A percentile compares a stretch with the other conserved stretches of the same genome.
phyloP scores from a whole-genome alignment of 192 early-diverging fungal species.

The Linderina pennispora region DNA sequence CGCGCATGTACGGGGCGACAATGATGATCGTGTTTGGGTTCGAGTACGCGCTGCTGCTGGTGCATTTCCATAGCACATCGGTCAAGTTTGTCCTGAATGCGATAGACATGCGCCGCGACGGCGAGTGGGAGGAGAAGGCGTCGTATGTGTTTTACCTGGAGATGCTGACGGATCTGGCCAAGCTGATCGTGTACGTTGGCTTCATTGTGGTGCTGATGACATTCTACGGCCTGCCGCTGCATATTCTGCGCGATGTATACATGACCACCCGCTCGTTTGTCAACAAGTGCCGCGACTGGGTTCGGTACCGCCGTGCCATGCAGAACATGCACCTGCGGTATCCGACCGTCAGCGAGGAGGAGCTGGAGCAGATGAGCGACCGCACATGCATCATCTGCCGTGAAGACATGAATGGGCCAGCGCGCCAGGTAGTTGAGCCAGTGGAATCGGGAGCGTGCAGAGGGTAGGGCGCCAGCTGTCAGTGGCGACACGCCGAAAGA shows the following conservation, averaged over 20 bases:
- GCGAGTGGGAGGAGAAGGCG: conserved; percentile 90
- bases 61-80: conserved; percentile 63
- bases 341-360: conserved; percentile 81
- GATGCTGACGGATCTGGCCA: conserved; percentile 80
- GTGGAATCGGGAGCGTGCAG: conserved; percentile 26
- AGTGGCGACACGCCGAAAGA: conserved; percentile 77
- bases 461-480: conserved; percentile 10
- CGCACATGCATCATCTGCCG: conserved; percentile 95
- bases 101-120: conserved; percentile 65
- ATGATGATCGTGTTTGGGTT: conserved; percentile 99
- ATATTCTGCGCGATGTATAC: conserved; percentile 96
- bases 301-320: conserved; percentile 90
- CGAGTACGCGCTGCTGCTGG: conserved; percentile 89
- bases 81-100: conserved; percentile 85
- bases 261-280: conserved; percentile 88
- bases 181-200: conserved; percentile 77
- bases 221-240: conserved; percentile 85
- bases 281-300: conserved; percentile 79
- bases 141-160: conserved; percentile 91
- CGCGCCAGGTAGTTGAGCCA: conserved; percentile 15
- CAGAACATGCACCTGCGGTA: conserved; percentile 96
- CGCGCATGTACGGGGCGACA: conserved; percentile 60
- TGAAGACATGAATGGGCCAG: conserved; percentile 79
- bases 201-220: conserved; percentile 84
- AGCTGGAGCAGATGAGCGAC: conserved; percentile 63